Base-by-base conservation (phyloP, 1,284 basidiomycete species). In the Microbotryum scabiosae region DNA sequence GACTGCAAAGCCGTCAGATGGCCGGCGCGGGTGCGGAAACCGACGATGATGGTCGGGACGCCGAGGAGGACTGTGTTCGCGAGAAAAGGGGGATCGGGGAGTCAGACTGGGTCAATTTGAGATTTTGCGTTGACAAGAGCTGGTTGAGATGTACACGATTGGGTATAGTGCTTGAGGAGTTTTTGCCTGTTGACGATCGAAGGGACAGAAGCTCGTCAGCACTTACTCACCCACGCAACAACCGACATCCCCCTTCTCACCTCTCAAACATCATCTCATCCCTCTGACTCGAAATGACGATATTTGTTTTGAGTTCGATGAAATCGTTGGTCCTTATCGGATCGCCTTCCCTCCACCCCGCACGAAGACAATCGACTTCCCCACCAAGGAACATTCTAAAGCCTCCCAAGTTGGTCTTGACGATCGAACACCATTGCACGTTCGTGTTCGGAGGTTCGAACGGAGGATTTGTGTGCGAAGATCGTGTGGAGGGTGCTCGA, bases 351-450 rank as follows among this genome's bases (percentile, higher is more conserved):
- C 14, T 41, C 36, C 36, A 41, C 14, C 36, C 36, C 12, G 36
- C 36, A 12, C 62, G 41, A 20, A 94, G 85, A 71, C 93, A 97
- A 74, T 98, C 93, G 1, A 97, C 93, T 75, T 97, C 93, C 16
- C 94, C 94, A 0, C 92, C 93, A 41, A 97, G 83, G 57, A 94
- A 79, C 52, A 96, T 78, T n/a, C 90, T 82, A 44, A 82, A 82
- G 56, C 84, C 80, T 1, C 86, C 90, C 5, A 97, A 81, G 62
- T 89, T 90, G 3, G 90, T 91, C 73, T 90, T 88, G 51, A 94
- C 87, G 28, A 98, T 84, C 65, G 84, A 86, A 73, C 93, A 97
- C 92, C 92, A 97, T 73, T 97, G 93, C 0, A 90, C 84, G 71
- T 97, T 97, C 5, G 90, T 96, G 73, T 97, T 84, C 10, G 97